Evolutionary conservation across 768 basidiomycete species (phyloP), one percentile per base, ranked within the genome.

Genomic region (Neoboletus subvelutipes): DNA sequence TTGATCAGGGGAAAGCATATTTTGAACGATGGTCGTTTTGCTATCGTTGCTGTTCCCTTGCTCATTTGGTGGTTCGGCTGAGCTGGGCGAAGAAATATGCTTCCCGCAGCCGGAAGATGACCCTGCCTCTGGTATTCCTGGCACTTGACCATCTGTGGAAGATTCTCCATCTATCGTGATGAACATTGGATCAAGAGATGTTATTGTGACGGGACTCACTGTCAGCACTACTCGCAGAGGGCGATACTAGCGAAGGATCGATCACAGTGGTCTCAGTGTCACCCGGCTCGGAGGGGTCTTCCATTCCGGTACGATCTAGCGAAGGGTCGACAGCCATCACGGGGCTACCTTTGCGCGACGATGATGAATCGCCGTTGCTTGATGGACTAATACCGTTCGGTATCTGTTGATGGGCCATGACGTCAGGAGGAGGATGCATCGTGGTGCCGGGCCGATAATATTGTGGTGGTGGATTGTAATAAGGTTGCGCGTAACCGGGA

Each of bases 361-460:
- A 64, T 1, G 69, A 67, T 17, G 69, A 66, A 51, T 62, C 65
- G n/a, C 59, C 66, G 12, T 59, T 64, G 55, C 62, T 62, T 0
- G 71, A 61, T 10, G 67, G 64, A 43, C 54, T 22, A 7, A 68
- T 45, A 37, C 66, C 57, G 4, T 71, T 70, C 39, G 60, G 58
- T 51, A 68, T 60, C 39, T 71, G 69, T 31, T 51, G 56, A 31
- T 64, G 64, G 29, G 57, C 8, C 9, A 55, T 24, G 34, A 59
- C 43, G 13, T 70, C 63, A 22, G 57, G 55, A 33, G 64, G 12
- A 36, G 64, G 64, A 8, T 64, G 70, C 31, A 67, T 62, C 63
- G 75, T 65, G 34, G 59, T 45, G 34, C 40, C 64, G 17, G 70
- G 64, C 33, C 83, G 82, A 60, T 85, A 84, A 63, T 83, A 82